Evolutionary conservation across 768 basidiomycete species (phyloP), one percentile per base, ranked within the genome.

Genomic region (Daedaleopsis sinensis): DNA sequence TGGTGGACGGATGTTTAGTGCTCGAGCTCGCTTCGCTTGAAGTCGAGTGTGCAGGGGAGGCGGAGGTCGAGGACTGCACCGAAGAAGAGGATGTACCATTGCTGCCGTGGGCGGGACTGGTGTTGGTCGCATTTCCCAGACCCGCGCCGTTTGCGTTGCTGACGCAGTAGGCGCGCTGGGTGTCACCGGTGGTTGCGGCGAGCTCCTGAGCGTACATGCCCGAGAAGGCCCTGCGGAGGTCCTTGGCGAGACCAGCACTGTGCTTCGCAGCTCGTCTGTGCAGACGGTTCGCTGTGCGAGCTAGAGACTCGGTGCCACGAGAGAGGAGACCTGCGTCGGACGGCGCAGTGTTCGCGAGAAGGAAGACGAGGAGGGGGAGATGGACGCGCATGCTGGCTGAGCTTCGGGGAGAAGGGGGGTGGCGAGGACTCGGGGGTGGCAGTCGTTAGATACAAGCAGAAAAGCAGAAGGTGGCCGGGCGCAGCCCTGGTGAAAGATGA

Each of bases 161-260:
- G 56, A 79, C 70, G 60, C 80, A 80, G 57, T 70, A 80, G 19
- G 74, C 74, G 19, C 71, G 70, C 59, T 62, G 63, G 15, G 60
- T 63, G 44, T 56, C 47, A 49, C 47, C 57, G 12, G 42, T 57
- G 39, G 39, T 43, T 12, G 62, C 39, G 18, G 48, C 54, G 38
- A 56, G 56, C 61, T 61, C 46, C 47, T 64, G 63, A 13, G 59
- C 71, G 15, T 86, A 75, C 47, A 88, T 76, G 21, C 80, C 78
- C 27, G 79, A 76, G 68, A 93, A 84, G 12, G 87, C 87, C 24
- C 85, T 68, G 19, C 90, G 87, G 59, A 93, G 79, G 72, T 93
- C 91, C 59, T 79, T 80, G 10, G 90, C 90, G 21, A 93, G 77
- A 53, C 73, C 81, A 49, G 82, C 82, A 38, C 88, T 90, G 57